Evolutionary conservation across 495 filamentous ascomycete genomes (phyloP), one percentile per base, ranked within the genome.

Genomic region (Bombardia bombarda): DNA sequence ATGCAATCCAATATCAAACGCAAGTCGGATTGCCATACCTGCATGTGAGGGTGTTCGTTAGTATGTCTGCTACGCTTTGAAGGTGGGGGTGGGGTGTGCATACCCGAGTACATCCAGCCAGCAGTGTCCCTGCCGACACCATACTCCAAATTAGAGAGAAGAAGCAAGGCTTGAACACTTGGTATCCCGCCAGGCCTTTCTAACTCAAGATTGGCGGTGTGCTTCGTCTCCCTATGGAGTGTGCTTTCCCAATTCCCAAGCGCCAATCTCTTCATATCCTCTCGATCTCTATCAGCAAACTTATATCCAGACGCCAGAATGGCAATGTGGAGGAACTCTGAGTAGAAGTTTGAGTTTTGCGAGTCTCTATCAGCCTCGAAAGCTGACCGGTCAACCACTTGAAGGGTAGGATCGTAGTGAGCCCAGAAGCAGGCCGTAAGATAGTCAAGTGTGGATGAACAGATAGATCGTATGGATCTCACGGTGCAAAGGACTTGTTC

Each of bases 21-120:
- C 66, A 2, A 75, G 52, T 13, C 70, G 65, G 41, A 66, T 69
- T 7, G 73, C 73, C 43, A 61, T 53, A 43, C 67, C 65, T 51
- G 52, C 47, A 16, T 20, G 4, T 33, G 13, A 26, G 2, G 14
- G 14, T 10, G 17, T 10, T 17, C 18, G 32, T 58, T 31, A 55
- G 47, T 38, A 34, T 28, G 2, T 50, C 51, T 43, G 32, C 34
- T 6, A 38, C 5, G 3, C 20, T 25, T 17, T 25, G 31, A 18
- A 24, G 9, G 3, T 21, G 9, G 13, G 4, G 0, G 17, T 12
- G 38, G 0, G 38, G 26, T 4, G 21, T 26, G 40, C 58, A 20
- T 49, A 68, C 67, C 65, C 25, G 63, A 60, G 51, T 74, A 75
- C 54, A 75, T 67, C 73, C 73, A 74, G 8, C 73, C 73, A 3